Evolutionary conservation across 2,329 filamentous ascomycete genomes (phyloP), one percentile per base, ranked within the genome.

Genomic region (Penicillium nordicum): DNA sequence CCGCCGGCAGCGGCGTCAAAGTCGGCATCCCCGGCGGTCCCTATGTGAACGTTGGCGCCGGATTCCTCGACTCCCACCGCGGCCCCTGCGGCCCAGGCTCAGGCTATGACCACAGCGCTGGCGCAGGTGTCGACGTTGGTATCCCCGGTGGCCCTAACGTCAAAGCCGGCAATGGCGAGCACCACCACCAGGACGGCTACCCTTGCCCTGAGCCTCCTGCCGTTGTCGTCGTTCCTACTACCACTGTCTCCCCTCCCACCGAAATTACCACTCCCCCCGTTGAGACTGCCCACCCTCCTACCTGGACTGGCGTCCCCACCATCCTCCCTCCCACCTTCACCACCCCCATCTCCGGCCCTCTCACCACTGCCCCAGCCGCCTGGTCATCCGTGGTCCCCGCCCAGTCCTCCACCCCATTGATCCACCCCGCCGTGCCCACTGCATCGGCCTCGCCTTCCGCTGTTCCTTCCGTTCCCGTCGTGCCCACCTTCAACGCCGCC

Each of bases 1-100:
- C 56, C 25, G 65, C 59, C 14, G 65, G 62, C 21, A 54, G 50
- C 43, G 62, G 62, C 14, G 60, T 55, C 51, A 47, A 53, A 3
- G 58, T 58, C 23, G 60, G 60, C 18, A 68, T 71, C 44, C 69
- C 69, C 14, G 68, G 53, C 38, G 69, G 69, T 9, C 69, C 69
- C 29, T 59, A 43, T 21, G 57, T 67, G 25, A 57, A 58, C 49
- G 57, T 59, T 30, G 63, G 64, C 16, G 61, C 53, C 29, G 64
- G 58, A 36, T 59, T 53, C 36, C 58, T 67, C 43, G 47, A 43
- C 14, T 45, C 55, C 43, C 59, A 64, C 47, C 54, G 59, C 41
- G 63, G 59, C 27, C 57, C 62, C 42, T 64, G 63, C 7, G 61
- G 60, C 37, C 60, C 64, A 4, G 44, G 32, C 29, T 43, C 54